Evolutionary conservation across 257 asterid genomes (phyloP).

Genomic region (Nicotiana sylvestris): DNA sequence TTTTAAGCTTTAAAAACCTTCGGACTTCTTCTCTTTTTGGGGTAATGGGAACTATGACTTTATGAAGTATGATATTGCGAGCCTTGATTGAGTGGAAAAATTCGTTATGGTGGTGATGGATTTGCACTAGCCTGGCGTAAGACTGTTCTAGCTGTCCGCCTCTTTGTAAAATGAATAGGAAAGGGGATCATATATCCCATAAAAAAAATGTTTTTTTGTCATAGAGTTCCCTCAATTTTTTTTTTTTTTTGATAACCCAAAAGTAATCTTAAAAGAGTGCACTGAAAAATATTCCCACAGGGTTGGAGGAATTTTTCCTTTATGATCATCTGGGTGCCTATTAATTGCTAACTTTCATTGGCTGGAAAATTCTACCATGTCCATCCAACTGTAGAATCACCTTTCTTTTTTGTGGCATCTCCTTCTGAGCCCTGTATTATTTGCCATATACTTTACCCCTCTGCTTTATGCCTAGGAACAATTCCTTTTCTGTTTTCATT

Average conservation of each 20-base stretch:
- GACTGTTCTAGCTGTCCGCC: background rate
- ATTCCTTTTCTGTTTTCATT: background rate
- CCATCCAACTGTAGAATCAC: background rate
- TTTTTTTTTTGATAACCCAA: too few species aligned
- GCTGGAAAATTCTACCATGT: background rate
- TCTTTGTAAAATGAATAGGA: background rate
- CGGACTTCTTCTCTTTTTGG: background rate
- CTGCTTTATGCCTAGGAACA: background rate
- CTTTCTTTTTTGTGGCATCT: constrained; percentile 1
- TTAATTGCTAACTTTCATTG: background rate
- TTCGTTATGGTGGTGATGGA: background rate
- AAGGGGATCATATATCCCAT: background rate
- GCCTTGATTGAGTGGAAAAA: background rate
- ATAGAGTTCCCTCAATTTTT: background rate
- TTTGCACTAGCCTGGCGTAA: background rate
- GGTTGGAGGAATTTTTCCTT: constrained; percentile 1
- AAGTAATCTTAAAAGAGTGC: background rate
- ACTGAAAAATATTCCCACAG: background rate
- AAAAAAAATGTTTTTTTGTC: background rate
- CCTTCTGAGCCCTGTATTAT: background rate
- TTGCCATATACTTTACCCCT: background rate
- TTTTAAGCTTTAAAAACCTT: background rate
- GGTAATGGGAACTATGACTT: background rate
- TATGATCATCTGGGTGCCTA: background rate
- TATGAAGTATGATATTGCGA: background rate